Evolutionary conservation across 345 rosid species (phyloP).

Genomic region (Eucalyptus cloeziana): DNA sequence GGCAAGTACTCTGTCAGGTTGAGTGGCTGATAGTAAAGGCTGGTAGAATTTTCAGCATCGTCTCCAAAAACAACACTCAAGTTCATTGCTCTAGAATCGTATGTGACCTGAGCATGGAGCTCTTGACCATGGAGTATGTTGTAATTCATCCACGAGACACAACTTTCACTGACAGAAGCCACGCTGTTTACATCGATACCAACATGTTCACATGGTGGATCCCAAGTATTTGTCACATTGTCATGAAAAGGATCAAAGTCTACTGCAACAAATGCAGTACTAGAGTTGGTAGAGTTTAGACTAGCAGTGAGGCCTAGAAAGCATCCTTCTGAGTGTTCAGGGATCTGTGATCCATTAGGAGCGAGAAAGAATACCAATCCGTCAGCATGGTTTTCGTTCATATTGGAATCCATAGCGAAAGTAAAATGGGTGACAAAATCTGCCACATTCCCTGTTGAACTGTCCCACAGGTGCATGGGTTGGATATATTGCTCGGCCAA

Average conservation of each 20-base stretch:
- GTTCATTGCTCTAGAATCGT: neutral
- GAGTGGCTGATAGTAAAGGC: neutral
- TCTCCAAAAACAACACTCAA: neutral
- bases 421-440: constrained; percentile 10
- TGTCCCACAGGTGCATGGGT: neutral
- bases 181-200: neutral
- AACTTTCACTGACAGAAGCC: neutral
- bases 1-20: neutral
- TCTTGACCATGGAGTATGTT: neutral
- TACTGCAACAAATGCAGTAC: neutral
- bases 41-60: neutral
- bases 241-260: neutral
- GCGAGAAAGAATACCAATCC: constrained; percentile 5
- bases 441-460: neutral
- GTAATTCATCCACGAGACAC: neutral
- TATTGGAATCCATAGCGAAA: neutral
- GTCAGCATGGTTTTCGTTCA: neutral
- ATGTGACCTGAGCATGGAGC: neutral
- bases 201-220: neutral
- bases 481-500: neutral
- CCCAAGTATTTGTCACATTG: rapidly evolving
- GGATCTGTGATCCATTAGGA: neutral
- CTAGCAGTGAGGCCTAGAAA: neutral
- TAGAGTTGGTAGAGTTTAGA: neutral
- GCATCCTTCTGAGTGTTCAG: neutral